Evolutionary conservation across 371 early-diverging fungal species (phyloP).

Genomic region (Cokeromyces recurvatus): DNA sequence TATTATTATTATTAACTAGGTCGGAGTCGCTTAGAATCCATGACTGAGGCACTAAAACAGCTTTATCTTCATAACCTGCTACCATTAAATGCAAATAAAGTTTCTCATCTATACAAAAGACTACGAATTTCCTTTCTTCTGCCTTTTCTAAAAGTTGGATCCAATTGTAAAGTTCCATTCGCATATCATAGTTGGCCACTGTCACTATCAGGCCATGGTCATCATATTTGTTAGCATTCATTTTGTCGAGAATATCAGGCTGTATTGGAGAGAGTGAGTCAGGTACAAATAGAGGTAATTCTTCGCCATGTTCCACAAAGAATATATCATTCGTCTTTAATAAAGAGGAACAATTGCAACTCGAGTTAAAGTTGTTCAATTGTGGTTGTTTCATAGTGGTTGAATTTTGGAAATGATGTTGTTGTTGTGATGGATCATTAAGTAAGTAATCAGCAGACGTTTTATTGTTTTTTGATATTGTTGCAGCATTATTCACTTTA

Average conservation of each 20-base stretch:
- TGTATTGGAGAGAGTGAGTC: slow-evolving; percentile 7
- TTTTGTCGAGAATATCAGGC: slow-evolving; percentile 11
- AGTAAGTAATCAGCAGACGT: slow-evolving; percentile 6
- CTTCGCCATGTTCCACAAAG: slow-evolving; percentile 6
- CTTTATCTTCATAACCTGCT: slow-evolving; percentile 13
- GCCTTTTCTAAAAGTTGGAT: slow-evolving; percentile 6
- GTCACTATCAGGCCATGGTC: slow-evolving; percentile 2
- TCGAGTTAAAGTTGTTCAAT: neutral
- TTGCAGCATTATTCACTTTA: neutral
- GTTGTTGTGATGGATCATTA: slow-evolving; percentile 5
- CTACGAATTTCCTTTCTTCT: slow-evolving; percentile 6
- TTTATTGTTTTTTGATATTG: neutral
- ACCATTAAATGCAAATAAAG: slow-evolving; percentile 14
- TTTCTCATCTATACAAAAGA: slow-evolving; percentile 12
- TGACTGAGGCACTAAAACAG: slow-evolving; percentile 8
- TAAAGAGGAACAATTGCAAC: neutral
- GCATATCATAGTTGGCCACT: slow-evolving; percentile 9
- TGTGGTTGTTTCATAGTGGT: too few species aligned
- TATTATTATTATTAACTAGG: too few species aligned
- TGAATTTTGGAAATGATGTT: neutral
- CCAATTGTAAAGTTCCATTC: slow-evolving; percentile 22
- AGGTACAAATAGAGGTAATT: slow-evolving; percentile 14
- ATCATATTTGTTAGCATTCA: neutral
- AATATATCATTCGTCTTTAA: neutral
- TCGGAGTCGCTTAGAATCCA: slow-evolving; percentile 5